Evolutionary conservation across 495 filamentous ascomycete species (phyloP), one percentile per base, ranked within the genome.

Genomic region (Hyaloscypha variabilis): DNA sequence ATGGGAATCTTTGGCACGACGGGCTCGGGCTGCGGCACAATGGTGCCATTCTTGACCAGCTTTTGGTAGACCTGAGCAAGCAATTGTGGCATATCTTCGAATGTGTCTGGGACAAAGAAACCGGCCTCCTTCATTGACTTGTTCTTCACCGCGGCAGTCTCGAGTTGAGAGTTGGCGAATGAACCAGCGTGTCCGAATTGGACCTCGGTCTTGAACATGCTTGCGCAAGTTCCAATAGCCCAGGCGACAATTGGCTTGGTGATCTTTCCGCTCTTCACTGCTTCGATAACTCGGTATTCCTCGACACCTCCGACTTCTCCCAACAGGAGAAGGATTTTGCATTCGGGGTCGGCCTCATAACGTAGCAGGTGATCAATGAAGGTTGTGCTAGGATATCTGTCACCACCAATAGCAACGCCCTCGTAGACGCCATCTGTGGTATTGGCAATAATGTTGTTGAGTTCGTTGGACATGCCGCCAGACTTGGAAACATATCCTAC

Each of bases 171-270:
- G 86, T 99, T 99, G 84, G 95, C 95, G 67, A 97, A 97, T 11
- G 95, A 92, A 79, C 95, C 95, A 71, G 95, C 95, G 83, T 99
- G 95, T 73, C 95, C 95, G 82, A 99, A 99, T 79, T 99, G 95
- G 34, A 99, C 95, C 85, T 99, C 95, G 19, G 95, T 99, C 90
- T 97, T 97, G 84, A 99, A 96, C 95, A 99, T 92, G 86, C 91
- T 93, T 49, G 95, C 94, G 79, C 96, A 97, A 74, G 95, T 99
- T 82, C 95, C 95, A 71, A 99, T 99, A 70, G 95, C 95, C 95
- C 95, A 99, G 25, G 95, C 95, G 50, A 99, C 93, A 74, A 99
- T 93, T 67, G 95, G 95, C 88, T 99, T 99, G 73, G 88, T 98
- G 79, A 99, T 97, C 69, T 82, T 78, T 72, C 94, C 94, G 68